Base-by-base conservation (phyloP, 805 yeast genomes). In the Isabelozyma rhagii region DNA sequence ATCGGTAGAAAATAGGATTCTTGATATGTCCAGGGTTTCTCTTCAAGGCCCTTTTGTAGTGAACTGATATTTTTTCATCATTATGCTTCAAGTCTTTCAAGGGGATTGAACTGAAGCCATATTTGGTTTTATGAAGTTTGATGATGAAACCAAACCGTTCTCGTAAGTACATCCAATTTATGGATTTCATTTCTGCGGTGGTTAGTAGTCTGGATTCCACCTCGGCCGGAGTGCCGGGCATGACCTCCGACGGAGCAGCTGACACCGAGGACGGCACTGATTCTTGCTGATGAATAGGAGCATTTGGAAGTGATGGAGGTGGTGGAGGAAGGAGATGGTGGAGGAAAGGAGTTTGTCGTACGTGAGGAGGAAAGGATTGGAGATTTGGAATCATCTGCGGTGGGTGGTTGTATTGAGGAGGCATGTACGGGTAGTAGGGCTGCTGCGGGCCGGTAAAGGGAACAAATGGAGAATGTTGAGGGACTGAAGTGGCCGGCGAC, bases 1-100 rank as follows among this genome's bases (percentile, higher is more conserved):
- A 71, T 5, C 65, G 61, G 42, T 39, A 47, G 21, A 44, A 8
- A 8, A 27, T 9, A n/a, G 45, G 45, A 14, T 43, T 43, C 14
- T 43, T 31, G 36, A 43, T 11, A 28, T 50, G 36, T 17, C 18
- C 25, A 15, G n/a, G 28, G 14, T 41, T 41, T 9, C 3, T 18
- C 10, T 18, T 21, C 27, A 41, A 5, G 10, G 28, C 8, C 5
- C 3, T 21, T 21, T 13, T 41, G 41, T 40, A 13, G 25, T 41
- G 28, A 8, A 21, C 21, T 8, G 3, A 21, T 17, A 25, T 17
- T 11, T 25, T 15, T 31, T 28, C 45, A 15, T 28, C 21, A 11
- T 43, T 43, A 10, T 28, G 2, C 10, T 10, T n/a, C 15, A 13
- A 10, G 18, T 41, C 3, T 41, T 41, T 27, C 27, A 4, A 4